Percentiles rank a stretch among this genome's conserved stretches.
These are phyloP conservation scores for Panaeolus cyanescens DNA, from an alignment of 768 basidiomycete genomes.

Conservation along the genomic window DNA sequence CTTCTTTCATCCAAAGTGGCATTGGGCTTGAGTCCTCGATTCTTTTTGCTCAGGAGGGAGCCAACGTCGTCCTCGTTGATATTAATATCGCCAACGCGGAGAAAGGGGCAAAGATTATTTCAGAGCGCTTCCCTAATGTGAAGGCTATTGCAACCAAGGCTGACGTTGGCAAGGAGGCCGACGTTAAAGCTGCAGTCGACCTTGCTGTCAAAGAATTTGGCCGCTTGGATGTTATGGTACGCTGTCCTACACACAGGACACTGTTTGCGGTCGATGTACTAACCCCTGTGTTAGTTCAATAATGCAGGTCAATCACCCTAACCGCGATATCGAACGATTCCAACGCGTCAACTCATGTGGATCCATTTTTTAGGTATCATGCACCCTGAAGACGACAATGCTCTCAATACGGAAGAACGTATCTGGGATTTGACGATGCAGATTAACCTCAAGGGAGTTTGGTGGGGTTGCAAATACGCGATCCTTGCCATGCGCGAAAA, in stretches of 20 bases:
- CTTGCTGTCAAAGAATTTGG: slow-evolving; percentile 83
- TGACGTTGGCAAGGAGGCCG: slow-evolving; percentile 88
- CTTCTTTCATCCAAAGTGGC: slow-evolving; percentile 55
- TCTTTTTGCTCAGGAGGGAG: slow-evolving; percentile 93
- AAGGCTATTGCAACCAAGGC: slow-evolving; percentile 70
- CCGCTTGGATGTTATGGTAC: slow-evolving; percentile 92
- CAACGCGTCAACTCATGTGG: neutral
- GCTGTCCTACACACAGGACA: slow-evolving; percentile 16
- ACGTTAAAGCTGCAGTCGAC: slow-evolving; percentile 83
- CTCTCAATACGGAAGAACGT: slow-evolving; percentile 92
- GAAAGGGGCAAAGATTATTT: slow-evolving; percentile 64
- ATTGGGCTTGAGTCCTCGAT: slow-evolving; percentile 97
- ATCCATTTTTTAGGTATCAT: slow-evolving; percentile 73
- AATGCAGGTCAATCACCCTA: slow-evolving; percentile 64
- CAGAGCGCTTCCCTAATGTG: slow-evolving; percentile 66
- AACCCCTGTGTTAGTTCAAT: slow-evolving; percentile 69
- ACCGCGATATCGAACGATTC: neutral
- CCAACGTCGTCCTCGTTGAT: slow-evolving; percentile 87
- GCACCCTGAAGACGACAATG: slow-evolving; percentile 94
- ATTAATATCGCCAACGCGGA: slow-evolving; percentile 79
- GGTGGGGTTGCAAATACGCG: slow-evolving; percentile 99
- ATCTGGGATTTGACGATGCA: slow-evolving; percentile 96
- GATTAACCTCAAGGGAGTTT: slow-evolving; percentile 97
- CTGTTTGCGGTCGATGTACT: neutral
- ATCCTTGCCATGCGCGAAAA: slow-evolving; percentile 97